Base-by-base conservation (phyloP, 768 basidiomycete genomes). In the Agrocybe pediades region DNA sequence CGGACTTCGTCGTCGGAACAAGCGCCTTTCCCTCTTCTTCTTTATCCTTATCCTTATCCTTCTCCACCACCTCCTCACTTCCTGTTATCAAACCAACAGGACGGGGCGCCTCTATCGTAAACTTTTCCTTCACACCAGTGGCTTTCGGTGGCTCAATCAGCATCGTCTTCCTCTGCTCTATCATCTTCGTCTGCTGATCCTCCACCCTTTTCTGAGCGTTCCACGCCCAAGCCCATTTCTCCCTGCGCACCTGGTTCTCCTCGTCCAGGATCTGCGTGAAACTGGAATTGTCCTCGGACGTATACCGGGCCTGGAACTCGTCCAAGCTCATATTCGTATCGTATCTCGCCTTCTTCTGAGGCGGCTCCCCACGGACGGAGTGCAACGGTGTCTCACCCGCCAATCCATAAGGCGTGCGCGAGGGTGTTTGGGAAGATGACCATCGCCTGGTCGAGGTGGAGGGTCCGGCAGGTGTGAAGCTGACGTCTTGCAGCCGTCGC, bases 201-300 rank as follows among this genome's bases (percentile, higher is more conserved):
- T 91, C 88, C 1, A 95, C 94, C 63, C 83, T 76, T 68, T 73
- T 77, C 77, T 98, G 94, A 6, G 94, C 95, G 39, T 92, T 88
- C 86, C 89, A 99, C 2, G 95, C 97, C 97, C 97, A 99, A 0
- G 73, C 83, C 78, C 87, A 93, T 67, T 76, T 85, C 66, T 92
- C 90, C 66, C 85, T 86, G 54, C 94, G 79, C 61, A 81, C 79
- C 68, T 78, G 74, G 66, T 99, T 98, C 76, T 98, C 96, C 50
- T 88, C 85, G 54, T 94, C 85, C 50, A 99, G 72, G 54, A 98
- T 95, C 57, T 92, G 80, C 8, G 94, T 92, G 68, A 99, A 98
- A 55, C 95, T 97, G 5, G 95, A 86, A 68, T 99, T 99, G 71
- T 99, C 97, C 66, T 98, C 95, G 0, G 95, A 97, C 1, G 97